Percentiles rank a stretch among this genome's conserved stretches.
phyloP scores from a whole-genome alignment of 768 basidiomycete genomes.

The Suillus plorans region DNA sequence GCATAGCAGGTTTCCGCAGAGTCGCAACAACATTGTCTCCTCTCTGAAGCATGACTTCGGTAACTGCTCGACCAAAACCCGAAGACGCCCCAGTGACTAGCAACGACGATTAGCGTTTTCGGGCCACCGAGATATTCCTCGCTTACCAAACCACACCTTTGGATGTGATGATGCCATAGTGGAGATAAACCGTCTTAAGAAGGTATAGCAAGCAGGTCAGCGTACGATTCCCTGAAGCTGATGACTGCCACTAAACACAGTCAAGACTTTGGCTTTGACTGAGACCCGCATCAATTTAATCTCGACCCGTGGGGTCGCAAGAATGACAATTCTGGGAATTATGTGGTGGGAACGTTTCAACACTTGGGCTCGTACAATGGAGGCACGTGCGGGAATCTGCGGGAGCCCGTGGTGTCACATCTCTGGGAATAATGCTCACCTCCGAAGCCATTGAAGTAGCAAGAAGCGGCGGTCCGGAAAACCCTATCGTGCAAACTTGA shows the following conservation, averaged over 20 bases:
- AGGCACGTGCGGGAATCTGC: background rate
- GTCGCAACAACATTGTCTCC: conserved; percentile 46
- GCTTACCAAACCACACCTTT: conserved; percentile 27
- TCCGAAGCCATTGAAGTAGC: background rate
- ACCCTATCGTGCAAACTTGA: background rate
- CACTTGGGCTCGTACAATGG: background rate
- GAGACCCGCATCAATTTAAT: background rate
- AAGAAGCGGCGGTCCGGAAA: background rate
- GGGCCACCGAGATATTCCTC: background rate
- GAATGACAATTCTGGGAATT: background rate
- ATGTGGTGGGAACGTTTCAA: background rate
- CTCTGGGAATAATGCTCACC: background rate
- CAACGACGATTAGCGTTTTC: background rate
- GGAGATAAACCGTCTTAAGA: background rate
- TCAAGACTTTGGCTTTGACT: background rate
- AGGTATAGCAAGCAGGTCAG: background rate
- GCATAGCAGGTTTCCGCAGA: conserved; percentile 35
- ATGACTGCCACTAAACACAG: background rate
- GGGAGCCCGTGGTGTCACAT: background rate
- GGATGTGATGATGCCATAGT: background rate
- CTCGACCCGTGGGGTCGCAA: background rate
- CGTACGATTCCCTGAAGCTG: background rate
- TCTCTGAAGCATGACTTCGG: conserved; percentile 32
- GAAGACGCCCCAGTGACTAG: conserved; percentile 42
- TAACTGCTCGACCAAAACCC: conserved; percentile 38